These are phyloP conservation scores for Paecilomyces variotii DNA, from an alignment of 2,329 filamentous ascomycete species.

Conservation along the genomic window DNA sequence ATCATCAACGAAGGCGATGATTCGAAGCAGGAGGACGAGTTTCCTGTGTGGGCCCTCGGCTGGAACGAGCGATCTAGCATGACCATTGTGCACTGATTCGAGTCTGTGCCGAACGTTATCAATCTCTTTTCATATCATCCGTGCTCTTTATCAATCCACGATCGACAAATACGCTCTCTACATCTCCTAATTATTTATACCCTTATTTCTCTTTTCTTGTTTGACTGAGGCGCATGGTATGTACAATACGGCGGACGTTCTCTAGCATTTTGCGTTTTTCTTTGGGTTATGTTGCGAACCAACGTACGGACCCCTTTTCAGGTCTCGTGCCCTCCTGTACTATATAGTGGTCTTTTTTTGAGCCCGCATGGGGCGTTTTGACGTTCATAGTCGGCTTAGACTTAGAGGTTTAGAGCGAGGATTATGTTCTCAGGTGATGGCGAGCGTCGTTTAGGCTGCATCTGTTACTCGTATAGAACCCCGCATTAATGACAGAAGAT, in stretches of 20 bases:
- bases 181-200: slow-evolving; percentile 4
- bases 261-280: not conserved
- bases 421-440: not conserved
- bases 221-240: not conserved
- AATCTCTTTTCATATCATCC: not conserved
- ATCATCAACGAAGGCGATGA: slow-evolving; percentile 37
- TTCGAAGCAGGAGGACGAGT: slow-evolving; percentile 48
- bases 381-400: not conserved
- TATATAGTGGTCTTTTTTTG: not conserved
- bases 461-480: not conserved
- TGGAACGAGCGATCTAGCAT: slow-evolving; percentile 25
- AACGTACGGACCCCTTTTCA: not conserved
- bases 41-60: slow-evolving; percentile 34
- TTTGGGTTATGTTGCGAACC: not conserved
- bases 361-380: not conserved
- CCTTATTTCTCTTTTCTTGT: slow-evolving; percentile 5
- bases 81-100: not conserved
- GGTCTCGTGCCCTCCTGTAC: not conserved
- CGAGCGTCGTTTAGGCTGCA: not conserved
- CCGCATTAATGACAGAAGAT: not conserved
- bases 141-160: slow-evolving; percentile 1
- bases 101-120: not conserved
- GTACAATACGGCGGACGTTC: not conserved
- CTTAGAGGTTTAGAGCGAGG: not conserved
- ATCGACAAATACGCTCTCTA: slow-evolving; percentile 1